phyloP scores from a whole-genome alignment of 192 early-diverging fungal genomes.

The Rhizophagus sp. region DNA sequence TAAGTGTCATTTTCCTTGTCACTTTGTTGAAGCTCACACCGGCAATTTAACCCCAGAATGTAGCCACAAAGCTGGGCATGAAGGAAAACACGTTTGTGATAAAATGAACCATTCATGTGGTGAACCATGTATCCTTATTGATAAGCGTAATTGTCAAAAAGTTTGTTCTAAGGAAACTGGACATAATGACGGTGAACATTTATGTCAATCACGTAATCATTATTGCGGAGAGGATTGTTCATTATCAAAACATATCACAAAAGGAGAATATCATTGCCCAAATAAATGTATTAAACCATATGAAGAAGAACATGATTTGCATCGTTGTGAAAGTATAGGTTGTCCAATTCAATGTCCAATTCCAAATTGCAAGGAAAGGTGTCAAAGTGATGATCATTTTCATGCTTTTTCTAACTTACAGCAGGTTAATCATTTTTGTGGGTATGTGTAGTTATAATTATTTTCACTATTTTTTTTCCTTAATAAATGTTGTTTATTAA shows the following conservation, averaged over 20 bases:
- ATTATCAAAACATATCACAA: neutral
- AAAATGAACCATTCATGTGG: slow-evolving; percentile 11
- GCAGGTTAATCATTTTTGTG: slow-evolving; percentile 22
- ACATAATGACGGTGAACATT: slow-evolving; percentile 25
- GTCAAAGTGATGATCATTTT: slow-evolving; percentile 25
- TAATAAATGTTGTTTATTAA: neutral
- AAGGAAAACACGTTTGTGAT: slow-evolving; percentile 24
- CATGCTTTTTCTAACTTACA: neutral
- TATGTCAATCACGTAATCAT: slow-evolving; percentile 25
- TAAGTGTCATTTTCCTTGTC: slow-evolving; percentile 19
- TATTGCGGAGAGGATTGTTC: slow-evolving; percentile 34
- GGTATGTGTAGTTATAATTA: neutral
- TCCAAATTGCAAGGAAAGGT: neutral
- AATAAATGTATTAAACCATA: slow-evolving; percentile 25
- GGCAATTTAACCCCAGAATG: neutral
- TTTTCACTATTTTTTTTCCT: no score
- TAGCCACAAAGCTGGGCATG: slow-evolving; percentile 15
- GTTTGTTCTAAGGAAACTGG: slow-evolving; percentile 28
- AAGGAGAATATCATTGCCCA: slow-evolving; percentile 12
- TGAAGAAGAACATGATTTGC: slow-evolving; percentile 12
- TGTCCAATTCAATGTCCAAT: slow-evolving; percentile 29
- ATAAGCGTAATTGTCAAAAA: slow-evolving; percentile 23
- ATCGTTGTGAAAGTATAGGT: slow-evolving; percentile 19
- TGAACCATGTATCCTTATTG: neutral
- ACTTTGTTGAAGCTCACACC: slow-evolving; percentile 18